These are phyloP conservation scores for Cnidoscolus chayamansa DNA, from an alignment of 441 rosid species.

Conservation along the genomic window DNA sequence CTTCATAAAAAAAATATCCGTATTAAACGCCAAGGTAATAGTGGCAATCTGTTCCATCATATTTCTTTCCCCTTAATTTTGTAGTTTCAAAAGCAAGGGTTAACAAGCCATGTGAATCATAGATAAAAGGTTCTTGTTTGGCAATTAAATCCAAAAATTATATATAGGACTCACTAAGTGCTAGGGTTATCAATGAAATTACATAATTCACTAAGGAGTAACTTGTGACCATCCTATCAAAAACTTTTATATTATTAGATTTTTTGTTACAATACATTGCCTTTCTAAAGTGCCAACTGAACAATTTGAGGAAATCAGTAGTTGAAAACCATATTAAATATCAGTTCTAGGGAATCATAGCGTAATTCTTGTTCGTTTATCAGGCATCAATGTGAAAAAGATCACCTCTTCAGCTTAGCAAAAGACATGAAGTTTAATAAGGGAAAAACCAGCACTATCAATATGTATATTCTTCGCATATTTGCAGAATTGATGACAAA, in stretches of 20 bases:
- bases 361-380: neutral
- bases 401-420: neutral
- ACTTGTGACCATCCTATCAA: neutral
- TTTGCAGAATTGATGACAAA: neutral
- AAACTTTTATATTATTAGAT: neutral
- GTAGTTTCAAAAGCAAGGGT: neutral
- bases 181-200: neutral
- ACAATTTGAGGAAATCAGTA: neutral
- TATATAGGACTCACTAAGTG: too few species aligned
- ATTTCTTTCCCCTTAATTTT: neutral
- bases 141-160: too few species aligned
- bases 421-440: neutral
- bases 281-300: neutral
- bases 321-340: neutral
- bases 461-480: too few species aligned
- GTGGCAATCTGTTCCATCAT: neutral
- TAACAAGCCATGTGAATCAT: too few species aligned
- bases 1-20: neutral
- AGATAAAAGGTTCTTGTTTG: too few species aligned
- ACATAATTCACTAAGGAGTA: neutral
- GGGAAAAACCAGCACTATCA: too few species aligned
- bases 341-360: neutral
- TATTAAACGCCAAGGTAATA: neutral
- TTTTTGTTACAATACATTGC: neutral
- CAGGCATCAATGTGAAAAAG: neutral